A percentile compares a stretch with the other conserved stretches of the same genome.
phyloP scores from a whole-genome alignment of 345 rosid genomes.

The Gossypium thurberi region DNA sequence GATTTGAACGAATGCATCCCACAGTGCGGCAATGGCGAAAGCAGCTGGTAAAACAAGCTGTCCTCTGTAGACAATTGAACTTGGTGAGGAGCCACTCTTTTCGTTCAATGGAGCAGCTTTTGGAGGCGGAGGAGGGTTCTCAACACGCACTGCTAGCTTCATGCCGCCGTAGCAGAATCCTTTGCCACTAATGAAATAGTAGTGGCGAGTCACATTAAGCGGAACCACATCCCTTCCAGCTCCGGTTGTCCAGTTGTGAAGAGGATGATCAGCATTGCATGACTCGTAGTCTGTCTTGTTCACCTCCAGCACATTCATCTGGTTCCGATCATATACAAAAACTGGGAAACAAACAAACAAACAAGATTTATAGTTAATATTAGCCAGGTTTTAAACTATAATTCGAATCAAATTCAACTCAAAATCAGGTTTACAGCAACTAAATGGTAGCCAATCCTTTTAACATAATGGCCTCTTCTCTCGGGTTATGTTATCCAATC shows the following conservation, averaged over 20 bases:
- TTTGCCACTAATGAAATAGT: conserved; percentile 74
- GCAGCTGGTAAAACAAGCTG: conserved; percentile 36
- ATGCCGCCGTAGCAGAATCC: conserved; percentile 88
- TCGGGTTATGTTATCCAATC: not conserved
- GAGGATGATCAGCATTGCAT: conserved; percentile 65
- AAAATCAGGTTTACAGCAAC: not conserved
- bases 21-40: conserved; percentile 40
- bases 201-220: conserved; percentile 63
- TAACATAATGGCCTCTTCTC: not conserved
- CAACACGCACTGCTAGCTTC: conserved; percentile 58
- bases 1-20: conserved; percentile 42
- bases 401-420: not conserved
- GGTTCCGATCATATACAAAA: conserved; percentile 91
- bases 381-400: not conserved
- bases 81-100: conserved; percentile 28
- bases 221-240: conserved; percentile 92
- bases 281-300: conserved; percentile 63
- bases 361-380: not conserved
- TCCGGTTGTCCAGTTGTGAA: conserved; percentile 77
- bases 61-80: conserved; percentile 21
- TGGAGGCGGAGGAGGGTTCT: conserved; percentile 74
- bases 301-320: conserved; percentile 78
- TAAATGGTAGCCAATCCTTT: not conserved
- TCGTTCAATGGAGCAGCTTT: conserved; percentile 25
- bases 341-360: conserved; percentile 25